Evolutionary conservation across 139 green algal species (phyloP), one percentile per base, ranked within the genome.

Genomic region (Penium margaritaceum): DNA sequence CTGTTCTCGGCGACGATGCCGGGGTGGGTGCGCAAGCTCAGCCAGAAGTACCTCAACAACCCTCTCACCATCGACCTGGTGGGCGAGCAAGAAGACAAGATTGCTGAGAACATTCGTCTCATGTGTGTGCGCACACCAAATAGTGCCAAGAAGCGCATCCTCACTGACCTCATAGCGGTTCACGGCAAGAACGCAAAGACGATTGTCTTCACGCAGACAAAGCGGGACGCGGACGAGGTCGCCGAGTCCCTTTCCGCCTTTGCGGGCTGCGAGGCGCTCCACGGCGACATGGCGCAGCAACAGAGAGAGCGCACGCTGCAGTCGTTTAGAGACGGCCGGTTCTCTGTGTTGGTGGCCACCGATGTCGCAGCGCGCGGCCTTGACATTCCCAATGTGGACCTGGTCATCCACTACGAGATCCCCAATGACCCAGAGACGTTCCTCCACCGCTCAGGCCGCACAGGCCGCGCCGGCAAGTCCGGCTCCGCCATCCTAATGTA

Each of bases 1-100:
- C 84, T 99, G 29, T 99, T 99, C 88, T 90, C 74, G 33, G 95
- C 95, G 36, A 99, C 95, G 9, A 88, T 98, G 87, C 95, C 95
- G 24, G 58, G 63, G 2, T 99, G 95, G 95, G 90, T 99, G 36
- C 90, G 91, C 81, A 91, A 91, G 67, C 83, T 96, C 66, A 84
- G 86, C 0, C 79, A 71, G 43, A 89, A 88, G 46, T 93, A 91
- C 84, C 84, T 90, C 63, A 85, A 83, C 33, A 77, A 91, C 71
- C 91, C 91, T 4, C 53, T 92, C 32, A 88, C 81, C 33, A 87
- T 99, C 21, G 95, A 99, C 82, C 80, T 97, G 51, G 88, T 72
- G 43, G 65, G 65, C 53, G 34, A 72, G 32, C 15, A 30, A n/a
- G 33, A 72, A 15, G 91, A 90, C 7, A 83, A 83, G 74, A 37